Evolutionary conservation across 805 yeast genomes (phyloP), one percentile per base, ranked within the genome.

Genomic region (Suhomyces emberorum): DNA sequence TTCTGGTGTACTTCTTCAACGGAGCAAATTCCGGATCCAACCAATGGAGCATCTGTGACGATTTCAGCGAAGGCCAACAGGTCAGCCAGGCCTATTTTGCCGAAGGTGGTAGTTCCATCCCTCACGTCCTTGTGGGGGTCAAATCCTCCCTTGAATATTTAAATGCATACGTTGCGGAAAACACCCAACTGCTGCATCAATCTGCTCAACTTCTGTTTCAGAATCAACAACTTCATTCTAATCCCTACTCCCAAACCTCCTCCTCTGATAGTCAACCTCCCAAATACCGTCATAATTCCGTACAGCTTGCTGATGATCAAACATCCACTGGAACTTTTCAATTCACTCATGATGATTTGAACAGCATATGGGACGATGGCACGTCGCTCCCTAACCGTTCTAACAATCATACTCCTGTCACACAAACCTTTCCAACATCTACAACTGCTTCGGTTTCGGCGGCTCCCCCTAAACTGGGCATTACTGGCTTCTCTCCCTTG

Each of bases 31-130:
- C 72, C 26, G 67, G 72, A 44, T 57, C 70, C 16, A 81, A 81
- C 53, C 84, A 79, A 48, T 82, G 89, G 89, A 79, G 85, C 1
- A 79, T 83, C 17, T 83, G 91, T 58, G 91, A 83, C 39, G 95
- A 85, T 59, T 85, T 85, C 47, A 79, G 87, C 40, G 93, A 84
- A 49, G 89, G 86, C 10, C 88, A 82, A 50, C 91, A 84, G 53
- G 93, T 85, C 4, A 77, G 77, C 37, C 73, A 71, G 39, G 91
- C 93, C 0, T 77, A 66, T 52, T 63, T 70, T 20, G 70, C 72
- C 12, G 75, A 71, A 20, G 79, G 78, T 3, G 85, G 86, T 2
- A 67, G 77, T 3, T 72, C 74, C 15, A 66, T 78, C 10, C 88
- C 89, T 1, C 93, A 84, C 57, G 76, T 81, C 2, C 59, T 83